Evolutionary conservation across 139 green algal species (phyloP).

Genomic region (Astrephomene gubernaculifera): DNA sequence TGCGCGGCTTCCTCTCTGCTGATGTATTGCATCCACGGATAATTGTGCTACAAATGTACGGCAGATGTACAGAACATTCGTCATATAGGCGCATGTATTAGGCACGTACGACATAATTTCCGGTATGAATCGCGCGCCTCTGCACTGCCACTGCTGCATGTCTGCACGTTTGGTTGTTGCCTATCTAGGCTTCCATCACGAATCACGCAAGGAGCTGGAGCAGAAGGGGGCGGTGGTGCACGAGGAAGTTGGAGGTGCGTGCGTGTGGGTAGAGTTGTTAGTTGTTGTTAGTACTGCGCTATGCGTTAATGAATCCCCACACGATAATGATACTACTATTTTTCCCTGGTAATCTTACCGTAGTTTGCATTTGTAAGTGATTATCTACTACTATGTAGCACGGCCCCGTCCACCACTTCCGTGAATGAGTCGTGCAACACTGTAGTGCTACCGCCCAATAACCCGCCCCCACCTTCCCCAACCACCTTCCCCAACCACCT

Average conservation of each 20-base stretch:
- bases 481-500: not conserved
- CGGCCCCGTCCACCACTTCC: not conserved
- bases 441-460: not conserved
- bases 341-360: not conserved
- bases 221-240: constrained; percentile 18
- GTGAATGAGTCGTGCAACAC: not conserved
- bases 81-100: no score
- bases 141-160: not conserved
- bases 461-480: not conserved
- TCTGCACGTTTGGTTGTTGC: no score
- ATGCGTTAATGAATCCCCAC: not conserved
- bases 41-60: no score
- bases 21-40: no score
- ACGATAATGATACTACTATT: not conserved
- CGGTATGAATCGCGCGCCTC: no score
- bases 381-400: not conserved
- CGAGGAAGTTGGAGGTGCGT: constrained; percentile 13
- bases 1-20: no score
- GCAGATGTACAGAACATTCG: no score
- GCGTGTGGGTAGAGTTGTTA: not conserved
- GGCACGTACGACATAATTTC: no score
- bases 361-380: not conserved
- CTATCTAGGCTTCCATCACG: constrained; percentile 31
- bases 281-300: no score
- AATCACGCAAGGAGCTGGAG: constrained; percentile 9